A percentile compares a stretch with the other conserved stretches of the same genome.
Evolutionary conservation across 2,329 filamentous ascomycete genomes (phyloP).

Genomic region (Sordariomycetes sp.): DNA sequence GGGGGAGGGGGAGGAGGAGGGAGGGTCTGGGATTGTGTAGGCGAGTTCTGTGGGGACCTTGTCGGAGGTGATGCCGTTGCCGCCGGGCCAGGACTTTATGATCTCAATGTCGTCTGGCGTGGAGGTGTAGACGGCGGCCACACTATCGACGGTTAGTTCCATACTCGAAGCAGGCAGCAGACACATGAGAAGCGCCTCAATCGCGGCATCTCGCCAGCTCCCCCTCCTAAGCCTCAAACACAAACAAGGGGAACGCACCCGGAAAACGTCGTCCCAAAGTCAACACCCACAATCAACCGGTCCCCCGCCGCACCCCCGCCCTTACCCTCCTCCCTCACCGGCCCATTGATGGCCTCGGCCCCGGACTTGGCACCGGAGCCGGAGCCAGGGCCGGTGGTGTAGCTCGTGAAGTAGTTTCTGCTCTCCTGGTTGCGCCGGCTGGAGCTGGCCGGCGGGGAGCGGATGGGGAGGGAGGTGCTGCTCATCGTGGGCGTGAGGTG

Average conservation of each 20-base stretch:
- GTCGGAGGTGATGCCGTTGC: conserved; percentile 77
- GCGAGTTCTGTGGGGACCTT: conserved; percentile 76
- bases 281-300: conserved; percentile 62
- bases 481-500: conserved; percentile 6
- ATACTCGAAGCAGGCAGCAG: too few relatives aligned
- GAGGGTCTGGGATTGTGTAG: conserved; percentile 25
- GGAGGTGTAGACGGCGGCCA: conserved; percentile 61
- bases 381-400: conserved; percentile 32
- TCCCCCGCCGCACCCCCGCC: conserved; percentile 41
- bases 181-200: not conserved
- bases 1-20: not conserved
- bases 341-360: conserved; percentile 49
- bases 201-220: too few relatives aligned
- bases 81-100: conserved; percentile 75
- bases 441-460: conserved; percentile 27
- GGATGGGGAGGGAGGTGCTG: conserved; percentile 39
- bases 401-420: conserved; percentile 41
- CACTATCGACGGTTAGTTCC: conserved; percentile 14
- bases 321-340: conserved; percentile 39
- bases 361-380: not conserved
- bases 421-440: conserved; percentile 40
- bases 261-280: conserved; percentile 77
- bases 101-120: conserved; percentile 72
- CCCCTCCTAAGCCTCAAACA: not conserved
- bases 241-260: conserved; percentile 36